Conservation (phyloP, 192 early-diverging fungal genomes). For the Geosiphon pyriformis region DNA sequence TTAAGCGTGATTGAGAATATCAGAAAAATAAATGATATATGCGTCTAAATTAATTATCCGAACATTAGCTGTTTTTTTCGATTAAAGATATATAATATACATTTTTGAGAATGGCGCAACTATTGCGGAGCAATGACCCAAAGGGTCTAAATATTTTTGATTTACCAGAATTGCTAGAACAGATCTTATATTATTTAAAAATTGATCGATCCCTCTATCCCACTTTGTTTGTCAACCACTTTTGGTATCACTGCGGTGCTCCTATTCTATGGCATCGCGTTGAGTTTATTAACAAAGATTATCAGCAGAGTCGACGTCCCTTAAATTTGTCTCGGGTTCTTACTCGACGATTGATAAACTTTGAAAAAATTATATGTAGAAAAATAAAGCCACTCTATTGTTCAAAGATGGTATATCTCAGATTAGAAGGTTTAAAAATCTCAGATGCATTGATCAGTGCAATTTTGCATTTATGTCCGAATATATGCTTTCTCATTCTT, state of each 20-base stretch:
- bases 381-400: constrained; percentile 13
- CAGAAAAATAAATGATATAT: not conserved
- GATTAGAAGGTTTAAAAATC: constrained; percentile 14
- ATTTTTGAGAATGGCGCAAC: constrained; percentile 9
- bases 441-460: constrained; percentile 19
- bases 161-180: constrained; percentile 21
- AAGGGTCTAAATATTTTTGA: constrained; percentile 24
- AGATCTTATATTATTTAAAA: constrained; percentile 20
- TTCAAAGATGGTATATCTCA: constrained; percentile 14
- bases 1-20: constrained; percentile 11
- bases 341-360: constrained; percentile 15
- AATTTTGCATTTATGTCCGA: constrained; percentile 15
- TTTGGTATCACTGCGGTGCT: constrained; percentile 22
- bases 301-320: constrained; percentile 4
- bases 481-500: constrained; percentile 23
- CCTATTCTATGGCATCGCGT: constrained; percentile 11
- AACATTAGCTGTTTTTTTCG: constrained; percentile 16
- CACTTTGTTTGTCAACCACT: constrained; percentile 9
- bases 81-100: constrained; percentile 16
- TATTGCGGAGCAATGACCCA: too few species aligned
- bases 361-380: constrained; percentile 1
- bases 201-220: constrained; percentile 16
- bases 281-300: constrained; percentile 18
- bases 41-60: constrained; percentile 11
- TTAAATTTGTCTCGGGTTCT: constrained; percentile 7